Evolutionary conservation across 306 rosid species (phyloP).

Genomic region (Hippophae gyantsensis): DNA sequence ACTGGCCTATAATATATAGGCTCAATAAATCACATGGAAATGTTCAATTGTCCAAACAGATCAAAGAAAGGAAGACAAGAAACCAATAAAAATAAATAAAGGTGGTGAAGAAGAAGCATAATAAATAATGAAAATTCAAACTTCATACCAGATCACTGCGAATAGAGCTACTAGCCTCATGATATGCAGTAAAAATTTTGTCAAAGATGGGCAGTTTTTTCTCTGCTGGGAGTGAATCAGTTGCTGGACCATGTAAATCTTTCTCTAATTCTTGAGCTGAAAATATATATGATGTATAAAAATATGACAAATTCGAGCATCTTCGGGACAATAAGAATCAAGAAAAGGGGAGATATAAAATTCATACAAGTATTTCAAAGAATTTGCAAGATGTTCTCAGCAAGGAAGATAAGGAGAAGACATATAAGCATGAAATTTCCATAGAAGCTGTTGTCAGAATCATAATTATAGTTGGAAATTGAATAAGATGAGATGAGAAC

Average conservation of each 20-base stretch:
- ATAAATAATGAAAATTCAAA: background rate
- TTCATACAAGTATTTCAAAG: too few relatives aligned
- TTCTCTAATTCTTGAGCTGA: conserved; percentile 98
- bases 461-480: too few relatives aligned
- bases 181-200: conserved; percentile 89
- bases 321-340: conserved; percentile 1
- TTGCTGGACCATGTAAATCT: conserved; percentile 57
- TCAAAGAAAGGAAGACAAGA: too few relatives aligned
- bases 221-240: conserved; percentile 70
- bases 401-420: too few relatives aligned
- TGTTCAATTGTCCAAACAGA: too few relatives aligned
- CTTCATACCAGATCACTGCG: conserved; percentile 85
- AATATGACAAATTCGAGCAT: conserved; percentile 11
- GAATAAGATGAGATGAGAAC: too few relatives aligned
- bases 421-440: too few relatives aligned
- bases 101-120: background rate
- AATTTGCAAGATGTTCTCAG: too few relatives aligned
- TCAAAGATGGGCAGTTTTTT: conserved; percentile 70
- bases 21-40: too few relatives aligned
- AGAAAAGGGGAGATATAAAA: background rate
- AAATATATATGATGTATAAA: conserved; percentile 27
- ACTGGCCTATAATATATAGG: conserved; percentile 47
- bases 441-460: too few relatives aligned
- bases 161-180: conserved; percentile 84
- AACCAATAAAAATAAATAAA: background rate